These are phyloP conservation scores for Aspergillus sp. DNA, from an alignment of 2,329 filamentous ascomycete genomes.

Conservation along the genomic window DNA sequence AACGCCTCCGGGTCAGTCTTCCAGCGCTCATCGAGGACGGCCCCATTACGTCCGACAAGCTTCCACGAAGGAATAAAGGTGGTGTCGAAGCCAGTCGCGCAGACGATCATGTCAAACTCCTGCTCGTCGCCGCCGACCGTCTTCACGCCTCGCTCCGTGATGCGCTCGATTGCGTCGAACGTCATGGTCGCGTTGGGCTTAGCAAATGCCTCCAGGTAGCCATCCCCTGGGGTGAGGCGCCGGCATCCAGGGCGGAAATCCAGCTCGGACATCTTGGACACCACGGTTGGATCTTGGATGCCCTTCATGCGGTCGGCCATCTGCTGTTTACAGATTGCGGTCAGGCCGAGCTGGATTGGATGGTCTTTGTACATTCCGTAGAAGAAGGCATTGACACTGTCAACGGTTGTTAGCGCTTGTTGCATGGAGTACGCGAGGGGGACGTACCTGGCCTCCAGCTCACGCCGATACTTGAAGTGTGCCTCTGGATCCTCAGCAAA, in stretches of 20 bases:
- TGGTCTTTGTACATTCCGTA: slow-evolving; percentile 2
- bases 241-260: slow-evolving; percentile 39
- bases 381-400: slow-evolving; percentile 2
- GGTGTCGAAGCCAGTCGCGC: slow-evolving; percentile 19
- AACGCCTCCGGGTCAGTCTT: slow-evolving; percentile 21
- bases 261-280: not conserved
- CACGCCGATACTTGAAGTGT: not conserved
- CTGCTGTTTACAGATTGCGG: not conserved
- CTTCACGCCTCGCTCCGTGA: slow-evolving; percentile 27
- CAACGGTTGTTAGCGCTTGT: not conserved
- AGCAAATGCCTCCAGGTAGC: slow-evolving; percentile 49
- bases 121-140: slow-evolving; percentile 14
- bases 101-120: slow-evolving; percentile 25
- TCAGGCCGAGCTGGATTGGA: not conserved
- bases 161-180: slow-evolving; percentile 31
- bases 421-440: not conserved
- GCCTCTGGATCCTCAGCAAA: slow-evolving; percentile 17
- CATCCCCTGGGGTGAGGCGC: slow-evolving; percentile 50
- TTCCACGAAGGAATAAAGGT: slow-evolving; percentile 24
- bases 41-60: slow-evolving; percentile 20
- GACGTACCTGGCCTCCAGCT: not conserved
- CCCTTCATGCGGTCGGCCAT: slow-evolving; percentile 8
- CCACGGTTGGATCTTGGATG: slow-evolving; percentile 13
- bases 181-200: slow-evolving; percentile 34
- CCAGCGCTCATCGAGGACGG: slow-evolving; percentile 27